Evolutionary conservation across 192 early-diverging fungal genomes (phyloP), one percentile per base, ranked within the genome.

Genomic region (Endogone sp.): DNA sequence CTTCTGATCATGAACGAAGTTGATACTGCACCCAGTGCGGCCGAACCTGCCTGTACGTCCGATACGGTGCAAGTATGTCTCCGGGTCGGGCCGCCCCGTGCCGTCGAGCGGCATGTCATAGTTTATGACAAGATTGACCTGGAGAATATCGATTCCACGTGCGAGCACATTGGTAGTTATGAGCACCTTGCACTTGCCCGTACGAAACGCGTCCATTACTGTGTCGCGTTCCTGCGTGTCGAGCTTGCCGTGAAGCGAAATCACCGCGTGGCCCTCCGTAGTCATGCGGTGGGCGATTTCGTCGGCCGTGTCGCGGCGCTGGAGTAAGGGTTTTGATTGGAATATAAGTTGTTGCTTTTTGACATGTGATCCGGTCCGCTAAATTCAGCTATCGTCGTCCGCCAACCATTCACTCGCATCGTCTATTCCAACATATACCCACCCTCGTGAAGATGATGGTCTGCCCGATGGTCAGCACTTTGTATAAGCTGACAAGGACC

Each of bases 31-130:
- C 13, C 97, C 97, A 0, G 88, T 92, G 65, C 97, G 91, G 4
- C 97, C 97, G 70, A 99, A 99, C 58, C 97, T 85, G 63, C 97
- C 97, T 2, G 97, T 99, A 65, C 97, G 90, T 4, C 97, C 97
- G 74, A 99, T 99, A 69, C 97, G 91, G 79, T 99, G 97, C 37
- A 99, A 81, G 69, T 99, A 99, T 0, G 97, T 97, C 69, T 98
- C 95, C 25, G 85, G 86, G 69, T 99, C 97, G 0, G 95, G 92
- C 10, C 79, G 71, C 26, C 65, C 74, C 3, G 75, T 75, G 21
- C 78, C 69, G 27, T 92, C 90, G 22, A 92, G 64, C 9, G 97
- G 97, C 55, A 99, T 88, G 70, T 99, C 97, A 64, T 92, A 99
- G 84, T 99, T 99, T 72, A 99, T 88, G 9, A 99, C 97, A 70